phyloP scores from a whole-genome alignment of 2,329 filamentous ascomycete species.

The Elsinoe batatas region DNA sequence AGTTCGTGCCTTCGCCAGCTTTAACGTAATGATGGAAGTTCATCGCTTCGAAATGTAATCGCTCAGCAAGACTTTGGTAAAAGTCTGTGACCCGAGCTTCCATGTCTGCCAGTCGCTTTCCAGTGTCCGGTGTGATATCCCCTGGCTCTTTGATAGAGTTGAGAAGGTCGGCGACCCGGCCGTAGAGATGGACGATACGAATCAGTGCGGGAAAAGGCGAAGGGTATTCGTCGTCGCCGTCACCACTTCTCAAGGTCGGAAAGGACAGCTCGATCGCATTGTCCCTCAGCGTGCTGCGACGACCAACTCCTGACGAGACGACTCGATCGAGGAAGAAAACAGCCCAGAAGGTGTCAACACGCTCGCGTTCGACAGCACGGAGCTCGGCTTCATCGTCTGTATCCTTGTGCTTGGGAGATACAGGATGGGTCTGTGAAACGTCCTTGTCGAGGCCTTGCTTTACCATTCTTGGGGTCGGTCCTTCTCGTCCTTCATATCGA shows the following conservation, averaged over 20 bases:
- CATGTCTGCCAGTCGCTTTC: conserved; percentile 63
- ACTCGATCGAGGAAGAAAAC: conserved; percentile 81
- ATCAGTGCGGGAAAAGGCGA: conserved; percentile 71
- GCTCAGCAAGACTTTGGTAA: conserved; percentile 64
- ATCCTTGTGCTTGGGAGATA: conserved; percentile 27
- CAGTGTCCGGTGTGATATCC: conserved; percentile 65
- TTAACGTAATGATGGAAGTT: conserved; percentile 82
- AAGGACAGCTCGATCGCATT: conserved; percentile 77
- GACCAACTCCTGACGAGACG: conserved; percentile 77
- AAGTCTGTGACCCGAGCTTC: conserved; percentile 67
- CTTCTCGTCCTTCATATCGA: conserved; percentile 44
- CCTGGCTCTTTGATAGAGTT: conserved; percentile 68
- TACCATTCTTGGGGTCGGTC: conserved; percentile 48
- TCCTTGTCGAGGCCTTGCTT: conserved; percentile 27
- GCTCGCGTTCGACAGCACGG: conserved; percentile 64
- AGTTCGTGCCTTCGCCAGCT: conserved; percentile 72
- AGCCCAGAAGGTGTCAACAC: conserved; percentile 81
- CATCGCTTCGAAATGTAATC: conserved; percentile 70
- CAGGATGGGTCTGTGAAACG: conserved; percentile 25
- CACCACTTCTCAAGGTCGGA: conserved; percentile 44
- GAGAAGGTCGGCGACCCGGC: conserved; percentile 70
- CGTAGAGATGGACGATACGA: conserved; percentile 77
- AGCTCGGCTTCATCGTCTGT: conserved; percentile 42
- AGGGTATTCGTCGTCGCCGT: conserved; percentile 55
- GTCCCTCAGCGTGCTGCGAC: conserved; percentile 73